Evolutionary conservation across 371 early-diverging fungal species (phyloP), one percentile per base, ranked within the genome.

Genomic region (Haplosporangium sp.): DNA sequence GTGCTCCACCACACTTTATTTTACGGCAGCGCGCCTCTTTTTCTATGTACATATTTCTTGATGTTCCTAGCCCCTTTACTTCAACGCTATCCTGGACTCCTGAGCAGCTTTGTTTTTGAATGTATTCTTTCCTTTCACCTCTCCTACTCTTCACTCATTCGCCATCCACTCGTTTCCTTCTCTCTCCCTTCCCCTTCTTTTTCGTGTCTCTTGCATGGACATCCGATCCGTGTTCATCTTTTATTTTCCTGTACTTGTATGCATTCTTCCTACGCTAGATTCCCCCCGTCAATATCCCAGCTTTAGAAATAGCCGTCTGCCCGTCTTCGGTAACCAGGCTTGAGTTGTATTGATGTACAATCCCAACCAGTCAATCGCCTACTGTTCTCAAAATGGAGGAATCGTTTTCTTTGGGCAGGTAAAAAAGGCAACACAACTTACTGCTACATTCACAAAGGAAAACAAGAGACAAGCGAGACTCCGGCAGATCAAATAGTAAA

Each of bases 131-230:
- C 41, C 20, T n/a, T 20, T 18, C 3, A 9, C 50, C 10, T 50
- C 50, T 50, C 50, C 50, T 50, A 18, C 20, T 50, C 13, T 50
- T 50, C 20, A 21, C 50, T 50, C 50, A n/a, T 50, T 14, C 16
- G 46, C 46, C 46, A 46, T 43, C 50, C 40, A 41, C 16, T 58
- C 41, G 21, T 43, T 11, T 21, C 20, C 41, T 6, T 41, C 18
- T 46, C 18, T 21, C 37, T 40, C 66, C 36, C 46, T 43, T n/a
- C 67, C 55, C 59, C 53, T 59, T 36, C 59, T 59, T 66, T 59
- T 48, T 54, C 59, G 51, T 52, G 59, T 20, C 59, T 59, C 43
- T 60, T 50, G 58, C 51, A 64, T 50, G 14, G 20, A 20, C 50
- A 50, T 50, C 50, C 18, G 5, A 50, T 18, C 18, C 50, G 20